Evolutionary conservation across 1,284 basidiomycete genomes (phyloP).

Genomic region (Papiliotrema laurentii): DNA sequence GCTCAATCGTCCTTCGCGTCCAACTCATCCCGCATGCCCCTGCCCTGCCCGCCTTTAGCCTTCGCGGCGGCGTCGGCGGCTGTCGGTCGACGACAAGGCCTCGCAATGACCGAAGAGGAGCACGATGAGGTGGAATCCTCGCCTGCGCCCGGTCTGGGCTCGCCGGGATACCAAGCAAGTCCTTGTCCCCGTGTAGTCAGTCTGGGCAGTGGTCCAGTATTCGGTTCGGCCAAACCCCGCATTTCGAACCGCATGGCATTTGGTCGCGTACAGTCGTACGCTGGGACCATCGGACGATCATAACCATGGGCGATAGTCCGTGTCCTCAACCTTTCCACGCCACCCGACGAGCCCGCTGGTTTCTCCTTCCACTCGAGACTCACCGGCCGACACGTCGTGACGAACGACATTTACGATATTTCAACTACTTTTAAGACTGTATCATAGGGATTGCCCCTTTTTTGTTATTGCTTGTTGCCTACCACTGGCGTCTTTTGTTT

Average conservation of each 20-base stretch:
- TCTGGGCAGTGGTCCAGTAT: constrained; percentile 34
- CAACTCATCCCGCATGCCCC: constrained; percentile 13
- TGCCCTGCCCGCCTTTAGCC: constrained; percentile 35
- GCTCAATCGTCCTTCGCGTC: neutral
- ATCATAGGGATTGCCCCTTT: neutral
- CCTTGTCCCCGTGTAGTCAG: constrained; percentile 31
- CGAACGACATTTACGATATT: too few relatives aligned
- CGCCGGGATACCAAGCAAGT: constrained; percentile 19
- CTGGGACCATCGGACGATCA: constrained; percentile 11
- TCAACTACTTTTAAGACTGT: constrained; percentile 4
- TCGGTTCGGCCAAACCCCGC: constrained; percentile 40
- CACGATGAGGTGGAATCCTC: constrained; percentile 32
- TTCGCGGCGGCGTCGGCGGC: constrained; percentile 42
- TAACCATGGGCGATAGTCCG: neutral
- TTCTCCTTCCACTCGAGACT: neutral
- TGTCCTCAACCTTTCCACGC: neutral
- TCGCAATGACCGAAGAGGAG: constrained; percentile 34
- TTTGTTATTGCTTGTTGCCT: neutral
- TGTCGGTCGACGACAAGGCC: constrained; percentile 24
- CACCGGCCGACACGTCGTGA: too few relatives aligned
- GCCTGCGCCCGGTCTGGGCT: constrained; percentile 10
- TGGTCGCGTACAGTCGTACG: constrained; percentile 28
- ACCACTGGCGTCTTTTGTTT: neutral
- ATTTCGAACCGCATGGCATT: constrained; percentile 25
- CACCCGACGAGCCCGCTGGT: neutral